phyloP scores from a whole-genome alignment of 2,329 filamentous ascomycete genomes.

The Cladosporium cucumerinum region DNA sequence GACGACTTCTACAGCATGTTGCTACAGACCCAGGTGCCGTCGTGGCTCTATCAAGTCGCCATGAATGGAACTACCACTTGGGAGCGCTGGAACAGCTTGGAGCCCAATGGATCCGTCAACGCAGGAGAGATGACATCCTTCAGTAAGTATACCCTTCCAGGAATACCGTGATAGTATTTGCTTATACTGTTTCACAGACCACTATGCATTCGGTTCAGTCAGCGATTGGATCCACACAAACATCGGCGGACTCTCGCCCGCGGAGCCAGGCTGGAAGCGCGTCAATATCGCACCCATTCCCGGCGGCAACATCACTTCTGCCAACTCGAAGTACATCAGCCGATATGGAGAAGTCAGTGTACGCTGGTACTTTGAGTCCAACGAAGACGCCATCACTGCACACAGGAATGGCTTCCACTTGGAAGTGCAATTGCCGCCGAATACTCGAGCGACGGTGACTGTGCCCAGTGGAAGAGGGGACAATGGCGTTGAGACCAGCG shows the following conservation, averaged over 20 bases:
- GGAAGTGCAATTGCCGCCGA: not conserved
- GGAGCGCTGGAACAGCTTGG: conserved; percentile 52
- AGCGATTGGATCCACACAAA: conserved; percentile 45
- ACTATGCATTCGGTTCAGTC: conserved; percentile 51
- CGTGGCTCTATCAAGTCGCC: conserved; percentile 49
- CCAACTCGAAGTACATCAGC: conserved; percentile 4
- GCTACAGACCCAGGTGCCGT: conserved; percentile 44
- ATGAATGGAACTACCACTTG: conserved; percentile 50
- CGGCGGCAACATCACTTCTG: conserved; percentile 5
- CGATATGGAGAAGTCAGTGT: not conserved
- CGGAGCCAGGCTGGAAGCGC: conserved; percentile 5
- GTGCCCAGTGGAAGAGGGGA: not conserved
- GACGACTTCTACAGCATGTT: conserved; percentile 47
- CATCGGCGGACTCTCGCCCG: conserved; percentile 6
- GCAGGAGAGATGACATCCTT: conserved; percentile 47
- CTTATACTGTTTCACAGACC: conserved; percentile 27
- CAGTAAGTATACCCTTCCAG: conserved; percentile 29
- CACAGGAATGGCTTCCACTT: conserved; percentile 11
- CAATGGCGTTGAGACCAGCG: not conserved
- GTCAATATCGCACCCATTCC: conserved; percentile 1
- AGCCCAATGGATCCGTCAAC: conserved; percentile 46
- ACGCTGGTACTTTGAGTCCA: not conserved
- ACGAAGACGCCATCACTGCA: conserved; percentile 3
- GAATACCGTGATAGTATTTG: conserved; percentile 20
- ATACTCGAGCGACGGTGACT: not conserved